These are phyloP conservation scores for Fereydounia khargensis DNA, from an alignment of 1,284 basidiomycete species.

Conservation along the genomic window DNA sequence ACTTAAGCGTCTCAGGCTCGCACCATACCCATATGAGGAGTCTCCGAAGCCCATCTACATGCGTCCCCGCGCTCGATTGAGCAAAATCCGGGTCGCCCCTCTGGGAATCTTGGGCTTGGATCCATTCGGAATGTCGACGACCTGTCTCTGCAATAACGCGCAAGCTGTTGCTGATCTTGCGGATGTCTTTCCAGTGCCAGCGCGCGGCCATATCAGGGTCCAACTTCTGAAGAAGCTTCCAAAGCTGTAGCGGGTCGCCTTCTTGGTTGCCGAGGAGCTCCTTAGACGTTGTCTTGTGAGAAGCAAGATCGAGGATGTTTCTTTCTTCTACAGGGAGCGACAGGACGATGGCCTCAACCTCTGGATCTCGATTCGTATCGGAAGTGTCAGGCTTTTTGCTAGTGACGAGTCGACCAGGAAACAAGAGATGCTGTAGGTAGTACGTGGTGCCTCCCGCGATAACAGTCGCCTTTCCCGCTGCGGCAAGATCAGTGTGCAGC, in stretches of 20 bases:
- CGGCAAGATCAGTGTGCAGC: slow-evolving; percentile 23
- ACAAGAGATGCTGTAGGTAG: slow-evolving; percentile 85
- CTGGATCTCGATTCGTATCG: too few relatives aligned
- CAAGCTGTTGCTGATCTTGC: slow-evolving; percentile 81
- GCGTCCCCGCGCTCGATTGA: slow-evolving; percentile 2
- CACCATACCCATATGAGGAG: slow-evolving; percentile 92
- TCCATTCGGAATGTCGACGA: slow-evolving; percentile 68
- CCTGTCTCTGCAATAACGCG: slow-evolving; percentile 75
- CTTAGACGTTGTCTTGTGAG: not conserved
- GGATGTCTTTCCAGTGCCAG: slow-evolving; percentile 93
- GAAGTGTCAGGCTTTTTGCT: too few relatives aligned
- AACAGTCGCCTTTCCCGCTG: slow-evolving; percentile 69
- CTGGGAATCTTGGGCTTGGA: slow-evolving; percentile 66
- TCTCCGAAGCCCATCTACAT: slow-evolving; percentile 60
- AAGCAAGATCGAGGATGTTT: not conserved
- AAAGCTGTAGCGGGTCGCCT: slow-evolving; percentile 63
- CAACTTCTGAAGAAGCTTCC: slow-evolving; percentile 69
- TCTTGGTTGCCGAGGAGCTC: not conserved
- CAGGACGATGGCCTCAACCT: too few relatives aligned
- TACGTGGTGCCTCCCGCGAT: slow-evolving; percentile 94
- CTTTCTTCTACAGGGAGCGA: too few relatives aligned
- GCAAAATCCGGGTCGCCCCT: too few relatives aligned
- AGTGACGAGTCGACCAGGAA: slow-evolving; percentile 58
- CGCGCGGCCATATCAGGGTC: slow-evolving; percentile 75
- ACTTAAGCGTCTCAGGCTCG: slow-evolving; percentile 66